Evolutionary conservation across 345 rosid genomes (phyloP), one percentile per base, ranked within the genome.

Genomic region (Eucalyptus sp.): DNA sequence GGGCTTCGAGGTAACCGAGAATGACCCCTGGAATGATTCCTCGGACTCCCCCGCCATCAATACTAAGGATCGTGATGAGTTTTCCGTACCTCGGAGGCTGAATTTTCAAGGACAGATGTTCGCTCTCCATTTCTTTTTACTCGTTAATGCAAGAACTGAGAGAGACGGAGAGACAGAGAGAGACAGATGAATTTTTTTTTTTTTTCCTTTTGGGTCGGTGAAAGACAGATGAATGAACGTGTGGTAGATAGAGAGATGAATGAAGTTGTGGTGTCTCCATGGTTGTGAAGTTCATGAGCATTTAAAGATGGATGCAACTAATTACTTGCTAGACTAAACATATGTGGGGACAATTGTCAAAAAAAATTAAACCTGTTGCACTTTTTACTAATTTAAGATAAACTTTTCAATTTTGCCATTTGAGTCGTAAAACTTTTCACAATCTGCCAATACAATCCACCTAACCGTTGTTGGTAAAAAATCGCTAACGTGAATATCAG

Each of bases 31-130:
- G 91, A 68, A 96, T 94, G 89, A 94, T 92, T 88, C 97, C 98
- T 90, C 95, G 84, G 43, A 96, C 88, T 37, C 96, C 98, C n/a
- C 99, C 99, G 29, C 98, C 99, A 81, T 96, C 99, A 29, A 96
- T 86, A 87, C 99, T 95, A 20, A 96, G 95, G 76, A 96, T 68
- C 17, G 99, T 94, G 20, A 94, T 89, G 13, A 95, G 96, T 4
- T 91, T 88, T 37, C 98, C 99, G 46, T 48, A 90, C 20, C 81
- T 51, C 20, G 98, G 96, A 20, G 96, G 94, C 54, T 89, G 91
- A 90, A 89, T 88, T 49, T n/a, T 86, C 31, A 54, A 50, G 13
- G 80, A 41, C 46, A 71, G 54, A 13, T 88, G 29, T n/a, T 66
- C 16, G 44, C 25, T 71, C 81, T 37, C 81, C 81, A 71, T 71